A percentile compares a stretch with the other conserved stretches of the same genome.
These are phyloP conservation scores for Comarum palustre DNA, from an alignment of 306 rosid species.

Conservation along the genomic window DNA sequence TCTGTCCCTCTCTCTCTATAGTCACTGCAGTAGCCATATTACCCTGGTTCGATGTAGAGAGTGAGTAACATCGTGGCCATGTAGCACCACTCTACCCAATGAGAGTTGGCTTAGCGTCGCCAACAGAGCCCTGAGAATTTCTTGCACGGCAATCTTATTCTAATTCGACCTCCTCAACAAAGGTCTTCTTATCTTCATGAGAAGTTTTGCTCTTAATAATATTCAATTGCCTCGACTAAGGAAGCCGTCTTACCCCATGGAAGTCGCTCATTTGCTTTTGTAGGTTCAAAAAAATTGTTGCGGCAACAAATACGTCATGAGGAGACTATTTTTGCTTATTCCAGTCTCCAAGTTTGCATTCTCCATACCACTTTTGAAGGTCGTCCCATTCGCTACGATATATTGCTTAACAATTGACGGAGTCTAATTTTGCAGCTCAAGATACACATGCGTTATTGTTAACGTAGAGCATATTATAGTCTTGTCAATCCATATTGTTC, in stretches of 20 bases:
- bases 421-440: conserved; percentile 82
- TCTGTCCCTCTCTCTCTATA: too few species aligned
- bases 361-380: conserved; percentile 71
- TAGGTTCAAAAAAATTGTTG: conserved; percentile 65
- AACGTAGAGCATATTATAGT: conserved; percentile 78
- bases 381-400: conserved; percentile 68
- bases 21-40: conserved; percentile 74
- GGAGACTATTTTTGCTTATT: conserved; percentile 51
- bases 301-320: conserved; percentile 64
- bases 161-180: conserved; percentile 44
- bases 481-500: conserved; percentile 98
- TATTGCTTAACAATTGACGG: conserved; percentile 64
- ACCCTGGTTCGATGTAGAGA: conserved; percentile 50
- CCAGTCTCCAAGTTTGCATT: conserved; percentile 56
- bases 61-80: conserved; percentile 59
- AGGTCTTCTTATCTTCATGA: conserved; percentile 34
- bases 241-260: conserved; percentile 72
- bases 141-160: conserved; percentile 35
- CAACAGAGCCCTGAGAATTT: conserved; percentile 49
- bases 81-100: conserved; percentile 48
- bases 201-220: conserved; percentile 31
- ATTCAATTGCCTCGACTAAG: conserved; percentile 46
- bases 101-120: conserved; percentile 60
- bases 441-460: conserved; percentile 66
- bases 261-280: conserved; percentile 55